Conservation (phyloP, 2,329 filamentous ascomycete genomes). For the Drechslera avenae region DNA sequence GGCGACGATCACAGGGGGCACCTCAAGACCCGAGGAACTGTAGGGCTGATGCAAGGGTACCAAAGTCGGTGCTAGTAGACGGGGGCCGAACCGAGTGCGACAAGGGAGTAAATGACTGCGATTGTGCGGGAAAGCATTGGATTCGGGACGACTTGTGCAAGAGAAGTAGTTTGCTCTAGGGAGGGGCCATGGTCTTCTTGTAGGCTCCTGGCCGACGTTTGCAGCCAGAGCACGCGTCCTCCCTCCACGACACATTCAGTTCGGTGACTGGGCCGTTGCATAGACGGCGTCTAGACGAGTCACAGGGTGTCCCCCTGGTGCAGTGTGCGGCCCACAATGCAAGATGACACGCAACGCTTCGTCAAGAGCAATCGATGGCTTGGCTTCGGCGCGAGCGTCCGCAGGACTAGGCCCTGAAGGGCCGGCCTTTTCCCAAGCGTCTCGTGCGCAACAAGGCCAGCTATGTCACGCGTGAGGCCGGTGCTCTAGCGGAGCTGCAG, state of each 20-base stretch:
- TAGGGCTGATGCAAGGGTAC: constrained; percentile 24
- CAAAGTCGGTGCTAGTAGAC: constrained; percentile 11
- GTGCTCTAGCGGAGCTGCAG: constrained; percentile 11
- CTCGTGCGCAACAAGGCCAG: constrained; percentile 24
- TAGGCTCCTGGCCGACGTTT: constrained; percentile 18
- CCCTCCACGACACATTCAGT: constrained; percentile 23
- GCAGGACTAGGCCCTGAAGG: constrained; percentile 23
- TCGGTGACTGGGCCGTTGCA: constrained; percentile 27
- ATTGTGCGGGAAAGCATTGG: neutral
- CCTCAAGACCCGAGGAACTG: constrained; percentile 20
- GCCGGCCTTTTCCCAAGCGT: constrained; percentile 15
- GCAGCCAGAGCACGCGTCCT: constrained; percentile 17
- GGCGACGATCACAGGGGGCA: constrained; percentile 14
- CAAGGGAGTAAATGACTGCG: neutral
- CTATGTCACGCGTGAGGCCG: constrained; percentile 25
- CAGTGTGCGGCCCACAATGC: constrained; percentile 30
- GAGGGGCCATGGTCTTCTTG: constrained; percentile 33
- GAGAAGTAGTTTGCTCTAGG: constrained; percentile 5
- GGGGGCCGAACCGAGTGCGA: constrained; percentile 6
- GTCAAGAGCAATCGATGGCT: constrained; percentile 21
- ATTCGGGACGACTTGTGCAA: constrained; percentile 4
- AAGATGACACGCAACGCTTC: constrained; percentile 39
- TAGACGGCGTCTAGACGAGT: constrained; percentile 34
- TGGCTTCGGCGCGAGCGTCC: constrained; percentile 27
- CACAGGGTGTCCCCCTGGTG: constrained; percentile 31